These are phyloP conservation scores for Neofusicoccum umdonicola DNA, from an alignment of 2,329 filamentous ascomycete species.

Conservation along the genomic window DNA sequence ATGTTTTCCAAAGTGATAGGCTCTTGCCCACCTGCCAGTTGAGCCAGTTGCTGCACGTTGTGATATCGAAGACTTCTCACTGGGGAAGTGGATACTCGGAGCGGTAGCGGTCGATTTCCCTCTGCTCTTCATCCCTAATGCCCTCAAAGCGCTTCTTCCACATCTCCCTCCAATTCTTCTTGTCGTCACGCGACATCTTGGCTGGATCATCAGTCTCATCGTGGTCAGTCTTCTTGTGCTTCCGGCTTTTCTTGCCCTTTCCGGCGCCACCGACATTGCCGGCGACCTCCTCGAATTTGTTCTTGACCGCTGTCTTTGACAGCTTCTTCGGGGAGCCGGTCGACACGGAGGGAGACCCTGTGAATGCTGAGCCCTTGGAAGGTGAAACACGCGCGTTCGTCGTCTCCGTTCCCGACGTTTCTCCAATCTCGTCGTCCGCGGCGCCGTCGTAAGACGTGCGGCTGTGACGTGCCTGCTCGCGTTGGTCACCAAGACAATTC, in stretches of 20 bases:
- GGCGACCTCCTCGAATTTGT: conserved; percentile 47
- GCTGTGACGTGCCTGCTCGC: conserved; percentile 23
- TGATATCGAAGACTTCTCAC: neutral
- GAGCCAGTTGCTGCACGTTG: conserved; percentile 1
- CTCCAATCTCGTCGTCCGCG: conserved; percentile 37
- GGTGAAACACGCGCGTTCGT: conserved; percentile 25
- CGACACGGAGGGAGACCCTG: conserved; percentile 28
- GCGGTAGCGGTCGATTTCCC: conserved; percentile 12
- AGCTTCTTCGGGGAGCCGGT: conserved; percentile 35
- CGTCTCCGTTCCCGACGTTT: conserved; percentile 20
- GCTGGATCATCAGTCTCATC: conserved; percentile 25
- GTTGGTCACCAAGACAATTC: conserved; percentile 23
- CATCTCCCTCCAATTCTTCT: conserved; percentile 31
- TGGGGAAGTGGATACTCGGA: neutral
- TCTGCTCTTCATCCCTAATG: conserved; percentile 32
- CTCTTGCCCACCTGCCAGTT: neutral
- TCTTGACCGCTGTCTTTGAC: conserved; percentile 45
- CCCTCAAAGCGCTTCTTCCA: conserved; percentile 36
- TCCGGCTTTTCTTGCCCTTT: conserved; percentile 19
- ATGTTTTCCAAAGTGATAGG: conserved; percentile 7
- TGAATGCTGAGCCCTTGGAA: conserved; percentile 10
- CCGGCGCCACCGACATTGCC: conserved; percentile 37
- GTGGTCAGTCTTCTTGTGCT: conserved; percentile 36
- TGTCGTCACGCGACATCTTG: conserved; percentile 37
- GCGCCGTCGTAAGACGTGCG: conserved; percentile 38